A percentile compares a stretch with the other conserved stretches of the same genome.
Evolutionary conservation across 2,329 filamentous ascomycete genomes (phyloP).

Genomic region (Arachnomyces sp.): DNA sequence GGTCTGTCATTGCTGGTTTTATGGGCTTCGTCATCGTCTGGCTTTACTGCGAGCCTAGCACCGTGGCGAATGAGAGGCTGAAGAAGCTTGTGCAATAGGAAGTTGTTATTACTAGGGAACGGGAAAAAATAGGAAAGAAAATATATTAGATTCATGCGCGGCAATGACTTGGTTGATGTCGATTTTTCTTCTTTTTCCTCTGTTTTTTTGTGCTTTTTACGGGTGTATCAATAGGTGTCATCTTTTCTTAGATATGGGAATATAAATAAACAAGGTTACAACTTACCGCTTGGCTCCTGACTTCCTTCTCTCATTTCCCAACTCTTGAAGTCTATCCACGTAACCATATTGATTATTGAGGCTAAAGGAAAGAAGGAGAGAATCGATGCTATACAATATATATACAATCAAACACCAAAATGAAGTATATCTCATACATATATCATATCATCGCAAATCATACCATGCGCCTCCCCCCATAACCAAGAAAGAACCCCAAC

Average conservation of each 20-base stretch:
- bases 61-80: constrained; percentile 22
- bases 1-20: constrained; percentile 75
- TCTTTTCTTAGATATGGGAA: constrained; percentile 1
- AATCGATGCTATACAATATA: too few species aligned
- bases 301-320: too few species aligned
- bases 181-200: too few species aligned
- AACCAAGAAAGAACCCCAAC: neutral
- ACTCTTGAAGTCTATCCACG: too few species aligned
- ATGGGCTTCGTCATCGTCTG: constrained; percentile 77
- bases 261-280: neutral
- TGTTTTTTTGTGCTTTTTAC: too few species aligned
- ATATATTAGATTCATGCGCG: neutral
- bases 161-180: too few species aligned
- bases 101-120: neutral
- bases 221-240: too few species aligned
- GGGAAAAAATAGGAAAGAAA: neutral
- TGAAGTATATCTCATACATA: neutral
- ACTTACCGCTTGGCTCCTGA: too few species aligned
- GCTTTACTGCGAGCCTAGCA: constrained; percentile 64
- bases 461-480: constrained; percentile 1
- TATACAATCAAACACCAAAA: constrained; percentile 1
- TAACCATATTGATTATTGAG: too few species aligned
- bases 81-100: constrained; percentile 42
- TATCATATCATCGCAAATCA: neutral
- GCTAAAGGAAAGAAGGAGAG: too few species aligned